Evolutionary conservation across 345 rosid genomes (phyloP).

Genomic region (Eucalyptus melliodora): DNA sequence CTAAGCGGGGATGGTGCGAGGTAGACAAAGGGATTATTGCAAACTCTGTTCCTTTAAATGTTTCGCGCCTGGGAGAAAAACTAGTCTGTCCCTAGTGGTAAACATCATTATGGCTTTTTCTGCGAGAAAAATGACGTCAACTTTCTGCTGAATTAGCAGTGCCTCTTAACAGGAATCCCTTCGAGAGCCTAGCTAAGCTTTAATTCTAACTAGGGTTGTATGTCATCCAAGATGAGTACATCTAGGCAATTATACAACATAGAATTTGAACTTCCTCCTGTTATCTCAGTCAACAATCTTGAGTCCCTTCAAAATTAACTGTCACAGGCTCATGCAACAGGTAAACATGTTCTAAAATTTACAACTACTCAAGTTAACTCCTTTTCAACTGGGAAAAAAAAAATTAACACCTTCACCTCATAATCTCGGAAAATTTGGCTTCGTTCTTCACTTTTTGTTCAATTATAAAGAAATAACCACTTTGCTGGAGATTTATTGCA

Average conservation of each 20-base stretch:
- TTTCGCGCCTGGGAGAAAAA: neutral
- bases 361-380: neutral
- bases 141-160: neutral
- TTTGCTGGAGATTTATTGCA: neutral
- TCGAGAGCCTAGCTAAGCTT: neutral
- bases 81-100: neutral
- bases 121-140: neutral
- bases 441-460: neutral
- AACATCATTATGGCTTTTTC: neutral
- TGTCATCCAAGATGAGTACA: neutral
- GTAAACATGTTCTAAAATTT: neutral
- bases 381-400: neutral
- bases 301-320: neutral
- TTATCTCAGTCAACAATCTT: neutral
- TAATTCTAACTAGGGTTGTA: neutral
- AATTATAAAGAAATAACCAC: neutral
- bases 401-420: neutral
- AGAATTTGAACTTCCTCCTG: neutral
- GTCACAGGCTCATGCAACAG: neutral
- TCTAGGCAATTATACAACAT: neutral
- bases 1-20: neutral
- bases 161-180: neutral
- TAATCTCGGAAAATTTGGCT: neutral
- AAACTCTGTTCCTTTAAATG: neutral
- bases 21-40: neutral